These are phyloP conservation scores for Massarina eburnea DNA, from an alignment of 2,329 filamentous ascomycete species.

Conservation along the genomic window DNA sequence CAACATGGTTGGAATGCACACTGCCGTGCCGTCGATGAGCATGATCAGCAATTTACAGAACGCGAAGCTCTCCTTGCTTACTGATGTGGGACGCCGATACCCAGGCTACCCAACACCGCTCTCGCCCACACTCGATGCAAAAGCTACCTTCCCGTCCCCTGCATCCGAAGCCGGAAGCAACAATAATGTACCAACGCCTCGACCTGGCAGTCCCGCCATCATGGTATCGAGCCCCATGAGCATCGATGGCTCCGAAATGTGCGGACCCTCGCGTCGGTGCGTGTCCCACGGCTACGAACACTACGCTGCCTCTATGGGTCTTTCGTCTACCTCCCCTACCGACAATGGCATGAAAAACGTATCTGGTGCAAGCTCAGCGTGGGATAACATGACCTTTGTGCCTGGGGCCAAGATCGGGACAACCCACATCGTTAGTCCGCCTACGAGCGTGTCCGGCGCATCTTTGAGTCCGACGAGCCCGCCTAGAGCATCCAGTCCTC, in stretches of 20 bases:
- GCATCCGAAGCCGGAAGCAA: slow-evolving; percentile 18
- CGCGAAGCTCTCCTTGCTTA: slow-evolving; percentile 24
- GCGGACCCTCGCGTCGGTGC: slow-evolving; percentile 17
- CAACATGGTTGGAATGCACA: slow-evolving; percentile 19
- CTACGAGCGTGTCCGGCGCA: slow-evolving; percentile 2
- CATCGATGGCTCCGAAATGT: slow-evolving; percentile 28
- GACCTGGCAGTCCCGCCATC: slow-evolving; percentile 9
- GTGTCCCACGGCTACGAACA: slow-evolving; percentile 12
- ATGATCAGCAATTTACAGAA: slow-evolving; percentile 2
- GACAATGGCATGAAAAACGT: not conserved
- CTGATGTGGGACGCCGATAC: slow-evolving; percentile 30
- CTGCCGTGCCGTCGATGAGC: slow-evolving; percentile 4
- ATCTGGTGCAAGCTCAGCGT: not conserved
- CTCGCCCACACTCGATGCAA: slow-evolving; percentile 33
- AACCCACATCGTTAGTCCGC: slow-evolving; percentile 1
- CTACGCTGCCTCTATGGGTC: slow-evolving; percentile 11
- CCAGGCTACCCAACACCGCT: slow-evolving; percentile 37
- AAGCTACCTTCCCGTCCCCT: slow-evolving; percentile 31
- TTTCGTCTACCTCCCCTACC: slow-evolving; percentile 18
- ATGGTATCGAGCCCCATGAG: slow-evolving; percentile 24
- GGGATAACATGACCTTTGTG: slow-evolving; percentile 4
- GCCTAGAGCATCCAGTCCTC: slow-evolving; percentile 20
- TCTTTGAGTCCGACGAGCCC: slow-evolving; percentile 21
- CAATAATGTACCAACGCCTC: slow-evolving; percentile 7
- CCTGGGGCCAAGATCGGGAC: slow-evolving; percentile 4